Evolutionary conservation across 768 basidiomycete species (phyloP).

Genomic region (Suillus alpinus): DNA sequence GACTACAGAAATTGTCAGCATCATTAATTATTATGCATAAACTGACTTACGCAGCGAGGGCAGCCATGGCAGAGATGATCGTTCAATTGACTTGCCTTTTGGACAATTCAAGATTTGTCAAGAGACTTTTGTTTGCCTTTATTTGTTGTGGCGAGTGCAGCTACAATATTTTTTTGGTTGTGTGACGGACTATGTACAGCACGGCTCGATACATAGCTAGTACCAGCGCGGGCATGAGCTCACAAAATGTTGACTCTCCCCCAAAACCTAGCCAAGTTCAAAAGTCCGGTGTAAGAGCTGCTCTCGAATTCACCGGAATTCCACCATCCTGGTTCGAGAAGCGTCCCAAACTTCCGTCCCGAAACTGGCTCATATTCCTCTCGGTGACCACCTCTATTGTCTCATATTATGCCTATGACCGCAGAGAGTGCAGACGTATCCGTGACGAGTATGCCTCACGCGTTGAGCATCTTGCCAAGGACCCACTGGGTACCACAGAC

Average conservation of each 20-base stretch:
- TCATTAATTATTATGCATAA: background rate
- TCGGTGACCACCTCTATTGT: slow-evolving; percentile 66
- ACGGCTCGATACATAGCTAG: background rate
- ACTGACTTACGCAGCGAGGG: slow-evolving; percentile 70
- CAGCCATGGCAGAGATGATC: slow-evolving; percentile 46
- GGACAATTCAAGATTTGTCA: background rate
- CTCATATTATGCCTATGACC: slow-evolving; percentile 84
- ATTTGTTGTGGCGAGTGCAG: slow-evolving; percentile 26
- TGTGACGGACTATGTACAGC: slow-evolving; percentile 10
- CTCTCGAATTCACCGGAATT: slow-evolving; percentile 67
- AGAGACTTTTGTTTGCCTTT: slow-evolving; percentile 12
- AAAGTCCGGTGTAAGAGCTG: slow-evolving; percentile 56
- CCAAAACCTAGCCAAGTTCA: background rate
- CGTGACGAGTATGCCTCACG: slow-evolving; percentile 74
- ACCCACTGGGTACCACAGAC: slow-evolving; percentile 61
- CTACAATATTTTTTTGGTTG: slow-evolving; percentile 18
- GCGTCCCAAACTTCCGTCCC: slow-evolving; percentile 81
- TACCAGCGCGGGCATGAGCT: slow-evolving; percentile 5
- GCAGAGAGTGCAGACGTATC: slow-evolving; percentile 74
- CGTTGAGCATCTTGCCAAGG: slow-evolving; percentile 75
- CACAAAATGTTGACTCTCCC: slow-evolving; percentile 2
- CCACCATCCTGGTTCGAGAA: slow-evolving; percentile 79
- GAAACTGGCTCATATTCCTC: slow-evolving; percentile 94
- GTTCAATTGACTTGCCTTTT: slow-evolving; percentile 2
- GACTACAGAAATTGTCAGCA: slow-evolving; percentile 35